Conservation (phyloP, 2,329 filamentous ascomycete species). For the Myotisia sp. region DNA sequence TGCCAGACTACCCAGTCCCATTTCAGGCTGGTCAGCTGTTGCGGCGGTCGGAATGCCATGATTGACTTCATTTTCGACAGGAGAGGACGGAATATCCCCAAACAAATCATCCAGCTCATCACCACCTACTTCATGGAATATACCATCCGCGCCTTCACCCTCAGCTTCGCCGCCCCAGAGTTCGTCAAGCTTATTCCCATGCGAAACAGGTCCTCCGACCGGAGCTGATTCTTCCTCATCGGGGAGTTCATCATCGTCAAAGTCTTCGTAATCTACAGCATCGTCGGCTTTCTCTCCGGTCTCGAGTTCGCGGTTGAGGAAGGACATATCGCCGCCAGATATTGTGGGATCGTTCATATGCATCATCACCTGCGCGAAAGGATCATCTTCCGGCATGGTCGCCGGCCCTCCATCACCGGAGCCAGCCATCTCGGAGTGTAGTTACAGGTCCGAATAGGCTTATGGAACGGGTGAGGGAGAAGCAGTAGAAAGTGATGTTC, state of each 20-base stretch:
- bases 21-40: background rate
- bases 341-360: conserved; percentile 26
- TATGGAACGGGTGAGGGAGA: background rate
- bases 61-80: conserved; percentile 19
- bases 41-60: background rate
- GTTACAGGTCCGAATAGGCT: background rate
- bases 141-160: conserved; percentile 18
- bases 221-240: conserved; percentile 43
- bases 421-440: background rate
- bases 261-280: conserved; percentile 79
- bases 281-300: conserved; percentile 72
- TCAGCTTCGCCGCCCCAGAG: conserved; percentile 1
- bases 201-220: conserved; percentile 24
- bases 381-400: conserved; percentile 20
- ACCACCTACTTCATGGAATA: conserved; percentile 11
- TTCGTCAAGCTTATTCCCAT: conserved; percentile 25
- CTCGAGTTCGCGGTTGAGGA: conserved; percentile 27
- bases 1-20: background rate
- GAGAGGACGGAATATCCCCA: conserved; percentile 30
- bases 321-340: conserved; percentile 24
- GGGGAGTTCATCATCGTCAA: conserved; percentile 79
- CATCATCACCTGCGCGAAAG: conserved; percentile 30
- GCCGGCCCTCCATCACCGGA: background rate
- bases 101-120: conserved; percentile 37
- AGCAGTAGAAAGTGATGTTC: background rate